Evolutionary conservation across 345 rosid genomes (phyloP), one percentile per base, ranked within the genome.

Genomic region (Gossypium australe): DNA sequence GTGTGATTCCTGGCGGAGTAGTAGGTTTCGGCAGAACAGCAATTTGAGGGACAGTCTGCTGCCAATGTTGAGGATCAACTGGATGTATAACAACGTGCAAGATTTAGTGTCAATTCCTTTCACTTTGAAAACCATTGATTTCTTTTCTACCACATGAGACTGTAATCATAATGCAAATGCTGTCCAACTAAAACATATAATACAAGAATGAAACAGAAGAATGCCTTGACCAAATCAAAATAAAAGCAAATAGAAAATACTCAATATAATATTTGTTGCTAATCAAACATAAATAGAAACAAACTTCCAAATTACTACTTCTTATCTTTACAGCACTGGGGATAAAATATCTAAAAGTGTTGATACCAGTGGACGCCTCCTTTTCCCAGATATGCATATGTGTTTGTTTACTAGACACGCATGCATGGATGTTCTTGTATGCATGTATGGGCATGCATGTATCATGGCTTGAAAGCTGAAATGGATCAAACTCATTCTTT

Each of bases 1-100:
- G 48, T 25, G 74, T 52, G 49, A 76, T 53, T 75, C 79, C 82
- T 0, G 79, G 76, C 1, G 85, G 80, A 47, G 78, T 79, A 58
- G 71, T 66, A 68, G 85, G 84, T 68, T 70, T 84, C 25, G 86
- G 85, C 65, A 73, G 72, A 55, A 70, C 63, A 11, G 73, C 2
- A 45, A 71, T 62, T 29, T 84, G 73, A 65, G 77, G 71, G 55
- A 44, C 74, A 82, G 65, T 83, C 47, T 80, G 87, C 55, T 77
- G 80, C 82, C 86, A 78, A 74, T 75, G 81, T 38, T 81, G 85
- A 66, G 78, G 59, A 56, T 80, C 80, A 74, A 63, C 92, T 87
- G 78, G 48, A 78, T 60, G 55, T 47, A 68, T 24, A 65, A 58
- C 57, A 11, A 55, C 22, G 55, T 11, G 24, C 24, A 43, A 52